phyloP scores from a whole-genome alignment of 2,329 filamentous ascomycete species.

The Neonectria punicea region DNA sequence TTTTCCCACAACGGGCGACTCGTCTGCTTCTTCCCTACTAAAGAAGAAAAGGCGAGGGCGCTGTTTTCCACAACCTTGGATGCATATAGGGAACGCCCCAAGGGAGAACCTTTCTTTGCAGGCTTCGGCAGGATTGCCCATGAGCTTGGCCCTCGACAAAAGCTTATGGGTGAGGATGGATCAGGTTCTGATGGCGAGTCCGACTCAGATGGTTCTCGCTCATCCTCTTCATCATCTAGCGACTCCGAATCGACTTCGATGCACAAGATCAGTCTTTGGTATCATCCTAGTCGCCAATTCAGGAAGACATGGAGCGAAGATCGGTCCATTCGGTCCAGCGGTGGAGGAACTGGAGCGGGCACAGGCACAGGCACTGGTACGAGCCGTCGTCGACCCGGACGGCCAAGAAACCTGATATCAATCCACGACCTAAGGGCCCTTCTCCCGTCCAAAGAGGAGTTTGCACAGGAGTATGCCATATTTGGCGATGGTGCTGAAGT shows the following conservation, averaged over 20 bases:
- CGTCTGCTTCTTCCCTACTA: slow-evolving; percentile 76
- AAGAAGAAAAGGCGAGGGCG: slow-evolving; percentile 68
- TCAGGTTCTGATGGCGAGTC: slow-evolving; percentile 63
- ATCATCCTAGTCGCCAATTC: slow-evolving; percentile 62
- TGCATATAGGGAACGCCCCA: slow-evolving; percentile 59
- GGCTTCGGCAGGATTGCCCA: slow-evolving; percentile 66
- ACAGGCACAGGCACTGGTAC: slow-evolving; percentile 63
- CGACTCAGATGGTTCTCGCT: slow-evolving; percentile 61
- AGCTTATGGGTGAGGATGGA: slow-evolving; percentile 59
- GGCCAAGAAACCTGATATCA: slow-evolving; percentile 75
- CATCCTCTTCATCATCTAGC: slow-evolving; percentile 62
- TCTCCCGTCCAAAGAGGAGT: slow-evolving; percentile 80
- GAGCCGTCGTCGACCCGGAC: slow-evolving; percentile 59
- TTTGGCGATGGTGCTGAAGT: slow-evolving; percentile 85
- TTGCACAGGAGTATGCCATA: slow-evolving; percentile 84
- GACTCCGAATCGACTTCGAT: slow-evolving; percentile 73
- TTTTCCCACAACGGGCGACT: slow-evolving; percentile 72
- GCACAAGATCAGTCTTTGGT: slow-evolving; percentile 68
- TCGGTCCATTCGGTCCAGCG: slow-evolving; percentile 68
- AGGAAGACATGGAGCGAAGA: slow-evolving; percentile 67
- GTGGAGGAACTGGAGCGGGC: slow-evolving; percentile 63
- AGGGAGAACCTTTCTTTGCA: slow-evolving; percentile 66
- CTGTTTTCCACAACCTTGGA: slow-evolving; percentile 60
- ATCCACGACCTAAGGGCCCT: slow-evolving; percentile 76
- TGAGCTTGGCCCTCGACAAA: slow-evolving; percentile 60